A percentile compares a stretch with the other conserved stretches of the same genome.
Conservation (phyloP, 2,329 filamentous ascomycete genomes). For the Claviceps sp. region DNA sequence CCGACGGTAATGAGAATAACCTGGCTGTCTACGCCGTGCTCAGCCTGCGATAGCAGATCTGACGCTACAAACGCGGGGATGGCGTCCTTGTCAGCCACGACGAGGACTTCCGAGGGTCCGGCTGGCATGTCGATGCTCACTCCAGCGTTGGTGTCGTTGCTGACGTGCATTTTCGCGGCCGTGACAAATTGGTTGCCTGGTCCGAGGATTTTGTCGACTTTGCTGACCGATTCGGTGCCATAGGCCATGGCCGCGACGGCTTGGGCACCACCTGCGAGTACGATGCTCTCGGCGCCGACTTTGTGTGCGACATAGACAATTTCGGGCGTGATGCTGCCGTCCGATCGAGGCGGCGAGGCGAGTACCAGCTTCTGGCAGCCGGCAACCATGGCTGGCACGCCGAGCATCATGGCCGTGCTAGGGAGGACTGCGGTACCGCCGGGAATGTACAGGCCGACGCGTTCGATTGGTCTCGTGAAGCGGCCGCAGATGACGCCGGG, state of each 20-base stretch:
- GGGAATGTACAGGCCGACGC: slow-evolving; percentile 92
- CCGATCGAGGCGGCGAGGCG: slow-evolving; percentile 77
- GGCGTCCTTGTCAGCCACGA: slow-evolving; percentile 75
- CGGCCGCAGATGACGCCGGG: slow-evolving; percentile 90
- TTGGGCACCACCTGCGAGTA: slow-evolving; percentile 89
- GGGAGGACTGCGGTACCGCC: slow-evolving; percentile 95
- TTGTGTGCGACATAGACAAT: slow-evolving; percentile 98
- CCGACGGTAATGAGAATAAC: slow-evolving; percentile 83
- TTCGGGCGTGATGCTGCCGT: slow-evolving; percentile 86
- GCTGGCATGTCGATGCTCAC: slow-evolving; percentile 98
- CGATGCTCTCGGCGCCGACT: slow-evolving; percentile 88
- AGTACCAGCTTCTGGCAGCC: slow-evolving; percentile 92
- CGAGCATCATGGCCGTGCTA: slow-evolving; percentile 93
- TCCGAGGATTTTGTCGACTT: slow-evolving; percentile 97
- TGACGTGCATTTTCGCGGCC: slow-evolving; percentile 95
- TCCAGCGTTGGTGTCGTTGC: slow-evolving; percentile 90
- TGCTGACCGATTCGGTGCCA: slow-evolving; percentile 83
- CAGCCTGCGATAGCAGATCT: slow-evolving; percentile 86
- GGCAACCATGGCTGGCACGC: slow-evolving; percentile 93
- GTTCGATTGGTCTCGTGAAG: slow-evolving; percentile 82
- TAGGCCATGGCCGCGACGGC: slow-evolving; percentile 95
- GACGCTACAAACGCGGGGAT: slow-evolving; percentile 93
- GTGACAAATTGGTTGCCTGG: slow-evolving; percentile 98
- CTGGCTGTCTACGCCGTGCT: slow-evolving; percentile 93
- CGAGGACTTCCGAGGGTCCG: slow-evolving; percentile 91